These are phyloP conservation scores for Beauveria medogensis DNA, from an alignment of 2,329 filamentous ascomycete species.

Conservation along the genomic window DNA sequence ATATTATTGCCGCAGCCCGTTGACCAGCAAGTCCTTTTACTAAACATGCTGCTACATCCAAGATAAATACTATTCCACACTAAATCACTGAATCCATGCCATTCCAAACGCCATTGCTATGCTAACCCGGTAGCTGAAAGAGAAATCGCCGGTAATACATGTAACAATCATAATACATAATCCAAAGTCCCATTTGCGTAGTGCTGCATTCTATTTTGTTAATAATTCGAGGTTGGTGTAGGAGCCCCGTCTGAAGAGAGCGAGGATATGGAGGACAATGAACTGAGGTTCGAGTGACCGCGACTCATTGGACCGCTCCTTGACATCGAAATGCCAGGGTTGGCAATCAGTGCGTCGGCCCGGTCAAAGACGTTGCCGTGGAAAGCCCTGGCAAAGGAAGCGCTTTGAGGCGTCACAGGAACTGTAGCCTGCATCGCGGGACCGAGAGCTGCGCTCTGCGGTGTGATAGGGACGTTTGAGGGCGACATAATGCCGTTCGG, in stretches of 20 bases:
- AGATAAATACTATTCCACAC: background rate
- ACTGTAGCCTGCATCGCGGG: conserved; percentile 87
- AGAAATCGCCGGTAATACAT: background rate
- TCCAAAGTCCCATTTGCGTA: conserved; percentile 4
- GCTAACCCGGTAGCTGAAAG: conserved; percentile 4
- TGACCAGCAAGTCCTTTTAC: background rate
- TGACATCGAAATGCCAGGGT: conserved; percentile 50
- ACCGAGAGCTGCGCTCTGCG: conserved; percentile 79
- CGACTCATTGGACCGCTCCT: conserved; percentile 40
- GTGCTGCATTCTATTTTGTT: background rate
- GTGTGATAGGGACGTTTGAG: conserved; percentile 59
- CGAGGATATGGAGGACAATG: conserved; percentile 33
- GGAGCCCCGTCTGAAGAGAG: conserved; percentile 31
- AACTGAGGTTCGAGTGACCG: conserved; percentile 31
- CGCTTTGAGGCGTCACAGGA: conserved; percentile 58
- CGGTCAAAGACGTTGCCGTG: conserved; percentile 53
- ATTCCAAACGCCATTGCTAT: conserved; percentile 10
- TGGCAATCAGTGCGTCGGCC: conserved; percentile 49
- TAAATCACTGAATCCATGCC: background rate
- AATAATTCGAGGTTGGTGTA: conserved; percentile 1
- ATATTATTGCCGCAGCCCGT: background rate
- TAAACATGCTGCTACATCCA: conserved; percentile 1
- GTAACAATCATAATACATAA: conserved; percentile 11
- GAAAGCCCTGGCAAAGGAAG: conserved; percentile 47
- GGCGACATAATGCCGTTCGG: conserved; percentile 1